These are phyloP conservation scores for Dactylis glomerata DNA, from an alignment of 176 grass and related monocot genomes.

Conservation along the genomic window DNA sequence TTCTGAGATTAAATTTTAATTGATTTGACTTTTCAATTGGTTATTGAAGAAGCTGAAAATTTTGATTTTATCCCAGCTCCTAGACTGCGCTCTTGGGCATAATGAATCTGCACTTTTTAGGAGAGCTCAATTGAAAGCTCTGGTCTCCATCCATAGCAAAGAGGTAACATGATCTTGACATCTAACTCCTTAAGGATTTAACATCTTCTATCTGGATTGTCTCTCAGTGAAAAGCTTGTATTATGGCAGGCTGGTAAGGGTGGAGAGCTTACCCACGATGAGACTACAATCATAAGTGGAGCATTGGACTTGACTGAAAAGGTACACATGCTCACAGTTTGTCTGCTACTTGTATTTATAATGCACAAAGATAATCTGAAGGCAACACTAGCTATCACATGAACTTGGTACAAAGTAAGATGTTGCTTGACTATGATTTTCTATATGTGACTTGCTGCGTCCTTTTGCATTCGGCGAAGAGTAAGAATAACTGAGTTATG, in stretches of 20 bases:
- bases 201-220: not conserved
- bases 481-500: not conserved
- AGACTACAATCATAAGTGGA: conserved; percentile 99
- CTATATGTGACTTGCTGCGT: not conserved
- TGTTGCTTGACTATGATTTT: conserved; percentile 10
- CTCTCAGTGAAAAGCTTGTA: conserved; percentile 26
- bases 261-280: conserved; percentile 98
- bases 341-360: conserved; percentile 6
- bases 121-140: conserved; percentile 93
- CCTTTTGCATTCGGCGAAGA: not conserved
- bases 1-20: conserved; percentile 20
- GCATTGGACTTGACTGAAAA: conserved; percentile 99
- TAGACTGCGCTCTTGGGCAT: conserved; percentile 98
- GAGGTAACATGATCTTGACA: conserved; percentile 58
- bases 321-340: conserved; percentile 29
- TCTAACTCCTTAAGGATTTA: conserved; percentile 15
- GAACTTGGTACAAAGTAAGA: conserved; percentile 23
- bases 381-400: not conserved
- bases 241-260: conserved; percentile 89
- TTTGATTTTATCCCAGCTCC: conserved; percentile 50
- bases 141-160: conserved; percentile 98
- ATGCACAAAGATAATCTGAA: conserved; percentile 16
- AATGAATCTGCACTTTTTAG: conserved; percentile 99
- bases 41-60: conserved; percentile 33
- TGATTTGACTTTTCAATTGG: not conserved